Base-by-base conservation (phyloP, 2,329 filamentous ascomycete genomes). In the Talaromyces sp. region DNA sequence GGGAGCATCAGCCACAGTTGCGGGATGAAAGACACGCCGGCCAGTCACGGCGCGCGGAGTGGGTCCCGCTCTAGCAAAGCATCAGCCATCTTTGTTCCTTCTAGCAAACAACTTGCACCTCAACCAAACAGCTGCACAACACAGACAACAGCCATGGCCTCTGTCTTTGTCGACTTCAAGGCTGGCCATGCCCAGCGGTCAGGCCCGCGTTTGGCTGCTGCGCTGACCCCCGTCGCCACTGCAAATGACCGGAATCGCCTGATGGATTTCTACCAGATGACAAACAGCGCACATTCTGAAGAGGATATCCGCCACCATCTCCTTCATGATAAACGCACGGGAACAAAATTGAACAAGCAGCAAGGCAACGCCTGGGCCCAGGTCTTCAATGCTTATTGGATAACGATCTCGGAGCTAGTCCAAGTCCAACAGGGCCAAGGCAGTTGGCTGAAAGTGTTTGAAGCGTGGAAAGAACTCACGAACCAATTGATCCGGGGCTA, bases 351-450 rank as follows among this genome's bases (percentile, higher is more conserved):
- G 28, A 78, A 82, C n/a, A 82, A 85, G 47, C 83, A 87, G 47
- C 91, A 96, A 77, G 80, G 86, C 28, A 85, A 83, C 62, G 89
- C 88, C n/a, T 99, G 95, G 95, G 82, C 89, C 0, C 93, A 96
- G 44, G 87, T 98, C 33, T 96, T 93, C 72, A 80, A 84, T 40
- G 82, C 86, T 23, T 96, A 93, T 72, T 97, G 93, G 92, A 92
- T 89, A 69, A 90, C 91, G 28, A 78, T 90, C 44, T 88, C 87
- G 34, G 88, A 91, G 68, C 84, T 97, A 31, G 76, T 95, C 58
- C 84, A 84, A 14, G 85, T 85, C 10, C 85, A 90, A 62, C 67
- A 65, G 65, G 75, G 78, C 31, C 53, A 53, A 51, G 81, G 85
- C n/a, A 86, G 90, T 62, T 96, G 91, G 88, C 83, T 84, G n/a